A percentile compares a stretch with the other conserved stretches of the same genome.
Evolutionary conservation across 768 basidiomycete genomes (phyloP).

Genomic region (Boletellus ananas): DNA sequence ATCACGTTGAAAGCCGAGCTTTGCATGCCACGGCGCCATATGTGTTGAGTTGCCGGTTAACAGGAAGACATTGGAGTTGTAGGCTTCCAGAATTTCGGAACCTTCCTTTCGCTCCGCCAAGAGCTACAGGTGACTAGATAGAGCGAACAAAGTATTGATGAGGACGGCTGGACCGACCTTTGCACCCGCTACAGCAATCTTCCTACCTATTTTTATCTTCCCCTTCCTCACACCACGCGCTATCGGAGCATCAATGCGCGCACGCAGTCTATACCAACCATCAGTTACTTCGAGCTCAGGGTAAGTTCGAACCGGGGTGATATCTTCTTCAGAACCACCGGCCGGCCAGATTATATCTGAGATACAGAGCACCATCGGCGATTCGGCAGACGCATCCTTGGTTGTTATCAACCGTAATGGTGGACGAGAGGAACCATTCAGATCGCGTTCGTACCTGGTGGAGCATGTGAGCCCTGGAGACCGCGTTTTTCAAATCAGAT

Average conservation of each 20-base stretch:
- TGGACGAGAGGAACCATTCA: constrained; percentile 74
- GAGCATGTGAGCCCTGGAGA: background rate
- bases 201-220: constrained; percentile 70
- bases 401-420: constrained; percentile 77
- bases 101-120: constrained; percentile 71
- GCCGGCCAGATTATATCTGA: constrained; percentile 63
- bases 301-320: constrained; percentile 34
- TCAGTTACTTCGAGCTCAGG: constrained; percentile 89
- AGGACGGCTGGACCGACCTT: constrained; percentile 47
- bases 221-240: constrained; percentile 65
- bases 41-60: constrained; percentile 84
- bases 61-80: constrained; percentile 58
- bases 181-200: constrained; percentile 77
- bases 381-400: constrained; percentile 73
- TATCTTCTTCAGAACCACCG: constrained; percentile 35
- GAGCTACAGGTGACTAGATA: constrained; percentile 42
- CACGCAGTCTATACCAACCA: constrained; percentile 91
- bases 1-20: constrained; percentile 69
- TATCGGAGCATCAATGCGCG: constrained; percentile 70
- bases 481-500: background rate
- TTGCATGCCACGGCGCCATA: constrained; percentile 83
- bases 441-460: constrained; percentile 82
- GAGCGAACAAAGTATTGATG: background rate
- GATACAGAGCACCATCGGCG: constrained; percentile 84
- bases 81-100: constrained; percentile 77